A percentile compares a stretch with the other conserved stretches of the same genome.
These are phyloP conservation scores for Aspergillus caelatus DNA, from an alignment of 2,329 filamentous ascomycete species.

Conservation along the genomic window DNA sequence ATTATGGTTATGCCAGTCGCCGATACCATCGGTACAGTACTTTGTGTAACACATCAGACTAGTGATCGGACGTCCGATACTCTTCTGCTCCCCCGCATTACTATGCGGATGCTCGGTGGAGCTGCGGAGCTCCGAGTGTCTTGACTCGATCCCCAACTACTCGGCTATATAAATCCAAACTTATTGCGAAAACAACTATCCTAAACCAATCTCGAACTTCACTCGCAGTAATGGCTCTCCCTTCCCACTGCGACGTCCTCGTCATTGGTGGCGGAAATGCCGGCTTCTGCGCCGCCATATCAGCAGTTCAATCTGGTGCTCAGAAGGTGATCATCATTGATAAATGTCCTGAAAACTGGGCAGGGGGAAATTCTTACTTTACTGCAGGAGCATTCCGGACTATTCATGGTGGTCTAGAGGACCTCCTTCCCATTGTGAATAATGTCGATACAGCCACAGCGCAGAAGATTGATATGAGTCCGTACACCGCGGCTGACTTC, in stretches of 20 bases:
- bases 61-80: neutral
- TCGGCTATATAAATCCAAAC: neutral
- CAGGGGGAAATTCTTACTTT: slow-evolving; percentile 67
- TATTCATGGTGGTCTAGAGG: slow-evolving; percentile 56
- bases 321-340: slow-evolving; percentile 58
- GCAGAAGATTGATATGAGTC: slow-evolving; percentile 58
- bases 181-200: neutral
- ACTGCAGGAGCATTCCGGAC: slow-evolving; percentile 67
- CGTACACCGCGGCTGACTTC: slow-evolving; percentile 61
- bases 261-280: slow-evolving; percentile 68
- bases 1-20: slow-evolving; percentile 4
- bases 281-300: slow-evolving; percentile 62
- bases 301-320: slow-evolving; percentile 50
- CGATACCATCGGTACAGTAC: neutral
- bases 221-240: slow-evolving; percentile 12
- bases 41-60: neutral
- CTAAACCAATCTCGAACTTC: neutral
- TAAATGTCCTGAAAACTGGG: slow-evolving; percentile 61
- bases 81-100: neutral
- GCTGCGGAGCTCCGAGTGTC: neutral
- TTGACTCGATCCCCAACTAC: neutral
- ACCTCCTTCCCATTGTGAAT: slow-evolving; percentile 64
- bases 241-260: slow-evolving; percentile 40
- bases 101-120: neutral
- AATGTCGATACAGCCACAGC: slow-evolving; percentile 56